phyloP scores from a whole-genome alignment of 2,329 filamentous ascomycete species.

The Colletotrichum liriopes region DNA sequence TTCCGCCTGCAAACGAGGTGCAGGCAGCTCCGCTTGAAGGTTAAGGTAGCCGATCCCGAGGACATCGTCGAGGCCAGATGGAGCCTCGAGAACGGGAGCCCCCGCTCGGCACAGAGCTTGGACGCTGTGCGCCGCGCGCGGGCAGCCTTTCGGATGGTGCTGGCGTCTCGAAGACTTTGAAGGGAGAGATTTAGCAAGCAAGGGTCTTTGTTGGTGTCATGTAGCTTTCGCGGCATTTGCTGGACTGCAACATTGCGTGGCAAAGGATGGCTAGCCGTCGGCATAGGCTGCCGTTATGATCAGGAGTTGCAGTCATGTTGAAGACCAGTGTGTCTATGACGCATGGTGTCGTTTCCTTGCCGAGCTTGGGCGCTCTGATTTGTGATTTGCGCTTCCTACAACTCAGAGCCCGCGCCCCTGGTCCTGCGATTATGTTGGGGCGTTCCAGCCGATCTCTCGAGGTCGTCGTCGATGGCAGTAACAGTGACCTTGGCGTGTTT shows the following conservation, averaged over 20 bases:
- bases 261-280: neutral
- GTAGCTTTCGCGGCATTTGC: neutral
- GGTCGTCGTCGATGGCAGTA: neutral
- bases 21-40: neutral
- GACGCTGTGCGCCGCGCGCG: neutral
- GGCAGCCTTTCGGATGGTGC: neutral
- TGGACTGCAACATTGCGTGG: neutral
- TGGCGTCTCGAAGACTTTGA: neutral
- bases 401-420: neutral
- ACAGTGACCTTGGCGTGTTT: neutral
- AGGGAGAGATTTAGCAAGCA: neutral
- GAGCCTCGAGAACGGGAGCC: conserved; percentile 8
- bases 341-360: neutral
- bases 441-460: neutral
- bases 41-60: too few species aligned
- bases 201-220: neutral
- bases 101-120: conserved; percentile 6
- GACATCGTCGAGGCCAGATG: neutral
- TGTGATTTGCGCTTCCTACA: neutral
- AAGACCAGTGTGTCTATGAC: neutral
- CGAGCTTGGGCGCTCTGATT: neutral
- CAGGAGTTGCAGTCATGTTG: neutral
- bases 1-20: neutral
- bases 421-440: neutral
- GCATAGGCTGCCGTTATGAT: neutral